Evolutionary conservation across 2,329 filamentous ascomycete species (phyloP).

Genomic region (Sporothrix globosa): DNA sequence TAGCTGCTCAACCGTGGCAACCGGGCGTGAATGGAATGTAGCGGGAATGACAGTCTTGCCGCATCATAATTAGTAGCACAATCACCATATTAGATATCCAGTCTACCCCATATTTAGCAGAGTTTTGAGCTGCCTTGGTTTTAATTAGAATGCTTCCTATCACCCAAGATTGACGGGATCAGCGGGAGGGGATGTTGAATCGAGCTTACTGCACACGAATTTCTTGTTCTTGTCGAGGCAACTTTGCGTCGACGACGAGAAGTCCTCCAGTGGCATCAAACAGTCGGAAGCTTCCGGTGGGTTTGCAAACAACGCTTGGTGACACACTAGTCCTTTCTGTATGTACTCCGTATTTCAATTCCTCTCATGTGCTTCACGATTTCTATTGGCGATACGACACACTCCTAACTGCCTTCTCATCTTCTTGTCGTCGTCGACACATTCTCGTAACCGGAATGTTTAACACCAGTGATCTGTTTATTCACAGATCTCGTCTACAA

Average conservation of each 20-base stretch:
- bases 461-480: no score
- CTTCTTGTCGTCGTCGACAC: background rate
- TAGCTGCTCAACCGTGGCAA: background rate
- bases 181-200: background rate
- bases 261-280: background rate
- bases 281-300: conserved; percentile 16
- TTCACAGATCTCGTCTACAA: no score
- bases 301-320: background rate
- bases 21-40: background rate
- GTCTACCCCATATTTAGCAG: background rate
- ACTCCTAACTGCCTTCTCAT: background rate
- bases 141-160: background rate
- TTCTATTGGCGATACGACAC: background rate
- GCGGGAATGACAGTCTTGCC: background rate
- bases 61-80: background rate
- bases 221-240: background rate
- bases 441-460: background rate
- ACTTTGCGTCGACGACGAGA: background rate
- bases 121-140: background rate
- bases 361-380: background rate
- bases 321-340: background rate
- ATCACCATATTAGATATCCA: no score
- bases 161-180: conserved; percentile 6
- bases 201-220: background rate
- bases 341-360: background rate